Conservation (phyloP, 768 basidiomycete genomes). For the Russula lepida region DNA sequence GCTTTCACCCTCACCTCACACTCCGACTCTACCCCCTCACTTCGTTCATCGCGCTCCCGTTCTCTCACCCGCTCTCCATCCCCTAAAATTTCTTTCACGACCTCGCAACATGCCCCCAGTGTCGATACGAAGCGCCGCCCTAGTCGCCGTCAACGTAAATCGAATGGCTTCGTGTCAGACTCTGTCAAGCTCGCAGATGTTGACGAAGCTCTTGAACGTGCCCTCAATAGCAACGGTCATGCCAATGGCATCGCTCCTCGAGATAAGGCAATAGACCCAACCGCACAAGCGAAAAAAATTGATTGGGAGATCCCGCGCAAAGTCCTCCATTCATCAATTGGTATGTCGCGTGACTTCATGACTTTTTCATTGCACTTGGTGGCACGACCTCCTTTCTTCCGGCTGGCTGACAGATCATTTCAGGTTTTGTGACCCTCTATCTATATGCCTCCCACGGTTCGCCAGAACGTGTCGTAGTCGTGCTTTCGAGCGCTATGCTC, state of each 20-base stretch:
- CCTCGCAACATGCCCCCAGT: conserved; percentile 8
- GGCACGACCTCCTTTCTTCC: not conserved
- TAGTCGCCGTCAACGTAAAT: conserved; percentile 17
- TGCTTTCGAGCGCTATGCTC: conserved; percentile 57
- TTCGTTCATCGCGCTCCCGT: conserved; percentile 20
- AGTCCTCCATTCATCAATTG: conserved; percentile 79
- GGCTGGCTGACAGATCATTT: conserved; percentile 9
- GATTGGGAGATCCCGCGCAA: conserved; percentile 93
- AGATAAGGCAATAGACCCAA: not conserved
- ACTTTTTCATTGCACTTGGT: not conserved
- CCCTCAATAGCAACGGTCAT: conserved; percentile 5
- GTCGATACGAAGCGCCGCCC: conserved; percentile 18
- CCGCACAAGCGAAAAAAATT: conserved; percentile 25
- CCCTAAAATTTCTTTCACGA: conserved; percentile 20
- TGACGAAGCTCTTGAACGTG: conserved; percentile 18
- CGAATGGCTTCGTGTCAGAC: conserved; percentile 14
- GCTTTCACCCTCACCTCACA: conserved; percentile 20
- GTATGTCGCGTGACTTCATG: conserved; percentile 36
- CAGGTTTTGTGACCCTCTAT: conserved; percentile 57
- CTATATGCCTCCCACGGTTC: conserved; percentile 45
- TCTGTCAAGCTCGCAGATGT: conserved; percentile 19
- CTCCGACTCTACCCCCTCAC: conserved; percentile 18
- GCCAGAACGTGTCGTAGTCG: conserved; percentile 45
- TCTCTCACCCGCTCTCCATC: conserved; percentile 22
- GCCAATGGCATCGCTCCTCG: conserved; percentile 1